Conservation (phyloP, 306 rosid genomes). For the Cucurbita ficifolia region DNA sequence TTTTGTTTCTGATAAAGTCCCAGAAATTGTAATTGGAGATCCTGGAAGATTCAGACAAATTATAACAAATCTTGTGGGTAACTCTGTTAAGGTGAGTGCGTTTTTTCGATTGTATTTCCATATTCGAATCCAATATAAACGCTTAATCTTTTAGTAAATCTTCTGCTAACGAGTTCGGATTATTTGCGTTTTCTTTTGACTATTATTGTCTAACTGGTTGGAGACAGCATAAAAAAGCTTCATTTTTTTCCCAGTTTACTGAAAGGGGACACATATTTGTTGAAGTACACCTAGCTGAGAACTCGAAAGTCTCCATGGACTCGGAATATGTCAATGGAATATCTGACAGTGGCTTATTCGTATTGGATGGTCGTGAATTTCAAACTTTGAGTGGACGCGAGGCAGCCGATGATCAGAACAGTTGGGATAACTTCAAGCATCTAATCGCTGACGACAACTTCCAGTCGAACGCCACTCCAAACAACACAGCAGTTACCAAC, state of each 20-base stretch:
- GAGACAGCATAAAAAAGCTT: neutral
- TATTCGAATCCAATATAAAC: neutral
- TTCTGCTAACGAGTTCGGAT: neutral
- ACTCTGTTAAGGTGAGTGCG: slow-evolving; percentile 78
- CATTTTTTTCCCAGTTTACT: slow-evolving; percentile 45
- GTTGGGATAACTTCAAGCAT: slow-evolving; percentile 72
- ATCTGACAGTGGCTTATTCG: slow-evolving; percentile 29
- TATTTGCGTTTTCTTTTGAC: neutral
- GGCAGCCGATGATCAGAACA: slow-evolving; percentile 79
- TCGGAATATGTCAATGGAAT: slow-evolving; percentile 46
- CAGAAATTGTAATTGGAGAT: slow-evolving; percentile 77
- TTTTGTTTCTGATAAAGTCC: slow-evolving; percentile 92
- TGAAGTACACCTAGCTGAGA: slow-evolving; percentile 65
- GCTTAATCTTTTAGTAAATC: neutral
- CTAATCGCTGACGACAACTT: slow-evolving; percentile 49
- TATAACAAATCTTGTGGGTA: slow-evolving; percentile 88
- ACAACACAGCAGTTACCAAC: slow-evolving; percentile 12
- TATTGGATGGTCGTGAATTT: slow-evolving; percentile 32
- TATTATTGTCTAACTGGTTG: neutral
- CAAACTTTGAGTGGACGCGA: slow-evolving; percentile 77
- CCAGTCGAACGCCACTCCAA: slow-evolving; percentile 30
- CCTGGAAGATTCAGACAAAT: slow-evolving; percentile 97
- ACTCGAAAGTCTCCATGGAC: slow-evolving; percentile 24
- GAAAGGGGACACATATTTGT: slow-evolving; percentile 91
- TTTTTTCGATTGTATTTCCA: neutral